Evolutionary conservation across 108 stramenopile genomes (phyloP).

Genomic region (Licmophora abbreviata): DNA sequence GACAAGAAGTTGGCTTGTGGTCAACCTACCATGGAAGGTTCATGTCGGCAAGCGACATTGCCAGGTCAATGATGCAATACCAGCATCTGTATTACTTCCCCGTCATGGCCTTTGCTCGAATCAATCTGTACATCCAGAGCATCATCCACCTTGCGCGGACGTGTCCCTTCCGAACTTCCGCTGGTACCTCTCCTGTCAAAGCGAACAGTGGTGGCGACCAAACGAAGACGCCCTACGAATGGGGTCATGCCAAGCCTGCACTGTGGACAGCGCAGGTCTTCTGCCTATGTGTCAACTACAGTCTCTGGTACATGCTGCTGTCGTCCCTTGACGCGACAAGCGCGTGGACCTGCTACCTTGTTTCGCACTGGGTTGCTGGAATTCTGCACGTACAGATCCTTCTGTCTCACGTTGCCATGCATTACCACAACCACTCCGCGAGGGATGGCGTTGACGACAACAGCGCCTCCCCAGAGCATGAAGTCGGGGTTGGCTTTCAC

Average conservation of each 20-base stretch:
- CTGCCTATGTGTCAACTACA: too few relatives aligned
- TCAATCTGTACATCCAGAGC: slow-evolving; percentile 79
- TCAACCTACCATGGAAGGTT: slow-evolving; percentile 65
- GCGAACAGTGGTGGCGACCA: too few relatives aligned
- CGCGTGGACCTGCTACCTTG: slow-evolving; percentile 49
- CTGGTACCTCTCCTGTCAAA: too few relatives aligned
- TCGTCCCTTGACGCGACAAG: too few relatives aligned
- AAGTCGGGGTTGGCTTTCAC: too few relatives aligned
- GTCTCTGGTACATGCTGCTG: too few relatives aligned
- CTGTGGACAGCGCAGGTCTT: slow-evolving; percentile 41
- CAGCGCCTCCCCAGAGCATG: slow-evolving; percentile 35
- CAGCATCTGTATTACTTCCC: slow-evolving; percentile 89
- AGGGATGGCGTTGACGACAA: slow-evolving; percentile 27
- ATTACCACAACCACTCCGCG: slow-evolving; percentile 23
- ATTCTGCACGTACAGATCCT: slow-evolving; percentile 74
- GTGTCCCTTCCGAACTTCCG: too few relatives aligned
- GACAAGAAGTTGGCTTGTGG: slow-evolving; percentile 18
- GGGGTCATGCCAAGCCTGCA: not conserved
- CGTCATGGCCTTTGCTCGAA: slow-evolving; percentile 78
- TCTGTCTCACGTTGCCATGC: slow-evolving; percentile 52
- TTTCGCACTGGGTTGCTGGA: slow-evolving; percentile 74
- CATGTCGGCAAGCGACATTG: slow-evolving; percentile 53
- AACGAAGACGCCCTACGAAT: not conserved
- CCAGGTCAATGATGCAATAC: slow-evolving; percentile 61
- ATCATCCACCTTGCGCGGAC: slow-evolving; percentile 9